A percentile compares a stretch with the other conserved stretches of the same genome.
phyloP scores from a whole-genome alignment of 2,329 filamentous ascomycete species.

The Colletotrichum gigasporum region DNA sequence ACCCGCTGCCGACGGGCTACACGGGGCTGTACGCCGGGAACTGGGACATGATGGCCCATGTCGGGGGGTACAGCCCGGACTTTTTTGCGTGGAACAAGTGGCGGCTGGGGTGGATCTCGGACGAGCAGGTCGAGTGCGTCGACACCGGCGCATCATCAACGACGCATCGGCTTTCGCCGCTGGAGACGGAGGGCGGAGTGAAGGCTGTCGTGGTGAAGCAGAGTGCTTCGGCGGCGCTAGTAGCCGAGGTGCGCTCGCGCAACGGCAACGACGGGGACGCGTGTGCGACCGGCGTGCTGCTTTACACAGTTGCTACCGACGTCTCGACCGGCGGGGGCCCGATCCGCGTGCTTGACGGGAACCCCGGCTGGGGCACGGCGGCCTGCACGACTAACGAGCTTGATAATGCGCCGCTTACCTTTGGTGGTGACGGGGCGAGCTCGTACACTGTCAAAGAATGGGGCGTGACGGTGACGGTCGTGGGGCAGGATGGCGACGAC shows the following conservation, averaged over 20 bases:
- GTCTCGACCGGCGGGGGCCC: slow-evolving; percentile 41
- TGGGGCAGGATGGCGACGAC: not conserved
- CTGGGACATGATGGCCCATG: slow-evolving; percentile 48
- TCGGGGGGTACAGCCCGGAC: slow-evolving; percentile 44
- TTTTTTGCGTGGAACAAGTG: slow-evolving; percentile 52
- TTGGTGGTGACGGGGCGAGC: not conserved
- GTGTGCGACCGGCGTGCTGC: slow-evolving; percentile 44
- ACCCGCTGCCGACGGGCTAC: slow-evolving; percentile 39
- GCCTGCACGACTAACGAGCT: slow-evolving; percentile 41
- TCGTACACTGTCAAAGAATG: not conserved
- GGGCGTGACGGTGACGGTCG: slow-evolving; percentile 1
- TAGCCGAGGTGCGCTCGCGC: slow-evolving; percentile 43
- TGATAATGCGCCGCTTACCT: slow-evolving; percentile 43
- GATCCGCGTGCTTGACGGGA: slow-evolving; percentile 43
- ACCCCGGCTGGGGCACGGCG: slow-evolving; percentile 35
- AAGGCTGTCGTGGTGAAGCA: slow-evolving; percentile 42
- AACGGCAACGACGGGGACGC: slow-evolving; percentile 36
- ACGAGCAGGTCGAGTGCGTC: slow-evolving; percentile 45
- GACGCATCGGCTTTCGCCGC: slow-evolving; percentile 37
- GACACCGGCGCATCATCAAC: slow-evolving; percentile 28
- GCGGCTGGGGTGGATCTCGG: slow-evolving; percentile 47
- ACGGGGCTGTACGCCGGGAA: slow-evolving; percentile 45
- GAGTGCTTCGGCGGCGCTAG: slow-evolving; percentile 36
- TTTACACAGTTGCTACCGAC: slow-evolving; percentile 45
- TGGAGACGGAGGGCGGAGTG: slow-evolving; percentile 34